Evolutionary conservation across 1,284 basidiomycete genomes (phyloP).

Genomic region (Ceratobasidium sp.): DNA sequence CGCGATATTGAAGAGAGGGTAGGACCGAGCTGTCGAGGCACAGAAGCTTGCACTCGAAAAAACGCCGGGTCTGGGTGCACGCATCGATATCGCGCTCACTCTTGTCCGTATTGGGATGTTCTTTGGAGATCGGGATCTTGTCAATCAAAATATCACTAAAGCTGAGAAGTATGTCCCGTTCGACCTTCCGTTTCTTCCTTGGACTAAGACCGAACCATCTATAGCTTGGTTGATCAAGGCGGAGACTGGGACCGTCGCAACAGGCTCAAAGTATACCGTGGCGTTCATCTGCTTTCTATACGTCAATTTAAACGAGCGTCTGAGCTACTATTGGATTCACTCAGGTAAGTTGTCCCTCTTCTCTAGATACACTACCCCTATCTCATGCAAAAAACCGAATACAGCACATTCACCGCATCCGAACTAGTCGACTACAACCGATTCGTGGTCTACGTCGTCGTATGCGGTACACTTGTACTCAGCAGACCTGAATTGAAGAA

Average conservation of each 20-base stretch:
- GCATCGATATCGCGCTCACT: conserved; percentile 92
- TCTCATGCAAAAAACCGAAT: neutral
- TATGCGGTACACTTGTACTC: conserved; percentile 82
- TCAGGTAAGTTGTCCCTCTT: conserved; percentile 56
- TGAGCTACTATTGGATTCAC: conserved; percentile 84
- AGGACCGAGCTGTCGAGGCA: conserved; percentile 83
- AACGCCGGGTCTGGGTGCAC: conserved; percentile 91
- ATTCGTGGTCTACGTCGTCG: conserved; percentile 89
- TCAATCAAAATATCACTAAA: conserved; percentile 79
- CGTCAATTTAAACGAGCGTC: conserved; percentile 82
- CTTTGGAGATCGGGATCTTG: conserved; percentile 83
- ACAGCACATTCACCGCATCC: conserved; percentile 91
- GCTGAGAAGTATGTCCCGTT: conserved; percentile 78
- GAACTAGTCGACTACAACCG: conserved; percentile 92
- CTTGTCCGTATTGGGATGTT: conserved; percentile 94
- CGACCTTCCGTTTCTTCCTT: neutral
- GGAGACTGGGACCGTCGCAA: conserved; percentile 99
- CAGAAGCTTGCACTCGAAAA: conserved; percentile 90
- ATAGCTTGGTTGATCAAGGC: conserved; percentile 91
- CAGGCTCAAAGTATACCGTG: conserved; percentile 95
- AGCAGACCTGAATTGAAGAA: conserved; percentile 92
- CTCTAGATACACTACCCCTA: neutral
- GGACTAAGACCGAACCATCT: neutral
- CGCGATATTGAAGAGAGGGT: too few relatives aligned
- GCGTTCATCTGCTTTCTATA: conserved; percentile 86